These are phyloP conservation scores for Erysimum pusillum DNA, from an alignment of 441 rosid species.

Conservation along the genomic window DNA sequence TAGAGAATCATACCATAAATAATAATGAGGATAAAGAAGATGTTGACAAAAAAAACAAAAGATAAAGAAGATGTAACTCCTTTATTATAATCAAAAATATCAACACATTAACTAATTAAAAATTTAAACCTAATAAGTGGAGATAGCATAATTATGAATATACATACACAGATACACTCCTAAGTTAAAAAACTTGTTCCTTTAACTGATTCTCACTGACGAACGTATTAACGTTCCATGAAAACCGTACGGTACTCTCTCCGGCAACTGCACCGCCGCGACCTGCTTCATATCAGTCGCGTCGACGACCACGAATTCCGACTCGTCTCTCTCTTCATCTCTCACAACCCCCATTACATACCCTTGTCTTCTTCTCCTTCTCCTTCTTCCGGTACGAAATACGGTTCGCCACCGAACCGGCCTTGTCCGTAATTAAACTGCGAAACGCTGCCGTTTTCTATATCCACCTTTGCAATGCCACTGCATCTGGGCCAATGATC, in stretches of 20 bases:
- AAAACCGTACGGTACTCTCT: conserved; percentile 78
- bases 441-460: conserved; percentile 48
- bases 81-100: background rate
- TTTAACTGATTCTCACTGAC: conserved; percentile 55
- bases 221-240: conserved; percentile 89
- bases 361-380: conserved; percentile 63
- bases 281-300: conserved; percentile 63
- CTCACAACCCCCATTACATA: conserved; percentile 62
- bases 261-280: conserved; percentile 58
- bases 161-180: background rate
- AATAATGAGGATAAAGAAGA: background rate
- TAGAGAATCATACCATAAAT: conserved; percentile 1
- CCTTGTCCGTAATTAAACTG: conserved; percentile 55
- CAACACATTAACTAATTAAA: background rate
- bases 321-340: conserved; percentile 62
- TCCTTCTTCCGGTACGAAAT: conserved; percentile 48
- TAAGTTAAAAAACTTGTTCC: conserved; percentile 36
- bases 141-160: background rate
- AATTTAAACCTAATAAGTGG: background rate
- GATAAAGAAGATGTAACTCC: background rate
- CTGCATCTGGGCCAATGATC: conserved; percentile 81
- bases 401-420: conserved; percentile 77
- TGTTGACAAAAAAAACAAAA: too few relatives aligned
- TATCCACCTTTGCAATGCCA: conserved; percentile 74
- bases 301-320: conserved; percentile 63